Evolutionary conservation across 768 basidiomycete species (phyloP), one percentile per base, ranked within the genome.

Genomic region (Suillus placidus): DNA sequence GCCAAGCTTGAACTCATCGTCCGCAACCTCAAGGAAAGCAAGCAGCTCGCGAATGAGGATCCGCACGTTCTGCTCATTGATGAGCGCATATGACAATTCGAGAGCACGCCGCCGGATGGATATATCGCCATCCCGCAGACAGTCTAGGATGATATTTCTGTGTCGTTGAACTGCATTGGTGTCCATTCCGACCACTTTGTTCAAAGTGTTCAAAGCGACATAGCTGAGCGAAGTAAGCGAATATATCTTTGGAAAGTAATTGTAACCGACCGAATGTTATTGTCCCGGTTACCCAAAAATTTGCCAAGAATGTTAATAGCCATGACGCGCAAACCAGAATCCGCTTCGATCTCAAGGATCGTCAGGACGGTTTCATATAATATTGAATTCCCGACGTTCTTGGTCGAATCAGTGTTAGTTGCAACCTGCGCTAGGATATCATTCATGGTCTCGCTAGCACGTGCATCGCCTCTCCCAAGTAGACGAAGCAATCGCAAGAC

Each of bases 241-340:
- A 30, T 37, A n/a, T 52, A 52, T 62, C 63, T 54, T 38, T 10
- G 62, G 26, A n/a, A 38, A 26, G 42, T 26, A 49, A 47, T 23
- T 35, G 23, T 38, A 56, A 76, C 84, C 57, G 74, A 97, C 96
- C 97, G 89, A 71, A 99, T 99, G 74, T 99, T 99, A 79, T 99
- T 99, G 74, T 99, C 97, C 40, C 94, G 85, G 79, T 99, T 99
- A 75, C 93, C 91, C 74, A 99, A 81, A 81, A 99, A 99, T 79
- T 98, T 99, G 63, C 97, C 97, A 40, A 99, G 85, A 64, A 99
- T 99, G 76, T 99, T 99, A 78, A 99, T 99, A 0, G 97, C 97
- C 97, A 99, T 98, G 54, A 99, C 96, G 2, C 97, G 90, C 26
- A 99, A 81, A 23, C 95, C 95, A 49, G 88, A 91, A 75, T 99